Conservation (phyloP, 306 rosid genomes). For the Cicer chorassanicum region DNA sequence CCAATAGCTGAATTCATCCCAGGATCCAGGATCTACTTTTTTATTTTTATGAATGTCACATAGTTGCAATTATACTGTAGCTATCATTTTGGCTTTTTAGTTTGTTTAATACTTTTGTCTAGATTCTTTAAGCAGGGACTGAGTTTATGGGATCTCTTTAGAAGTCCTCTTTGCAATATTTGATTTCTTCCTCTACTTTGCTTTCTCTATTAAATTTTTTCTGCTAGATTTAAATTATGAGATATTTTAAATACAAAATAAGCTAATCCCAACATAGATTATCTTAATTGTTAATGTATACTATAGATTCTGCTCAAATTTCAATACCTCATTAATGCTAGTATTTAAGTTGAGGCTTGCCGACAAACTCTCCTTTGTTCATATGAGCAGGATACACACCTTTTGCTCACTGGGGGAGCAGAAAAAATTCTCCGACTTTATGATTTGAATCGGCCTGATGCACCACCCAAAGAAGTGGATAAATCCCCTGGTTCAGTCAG, state of each 20-base stretch:
- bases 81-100: not conserved
- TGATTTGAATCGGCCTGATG: conserved; percentile 95
- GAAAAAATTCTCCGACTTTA: conserved; percentile 92
- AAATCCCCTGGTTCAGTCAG: conserved; percentile 95
- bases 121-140: not conserved
- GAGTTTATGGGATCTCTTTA: not conserved
- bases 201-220: conserved; percentile 4
- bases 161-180: conserved; percentile 14
- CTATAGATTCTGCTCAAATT: conserved; percentile 24
- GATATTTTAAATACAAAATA: not conserved
- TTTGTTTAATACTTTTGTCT: conserved; percentile 1
- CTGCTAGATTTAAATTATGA: not conserved
- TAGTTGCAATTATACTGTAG: not conserved
- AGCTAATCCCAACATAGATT: not conserved
- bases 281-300: not conserved
- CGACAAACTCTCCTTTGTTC: not conserved
- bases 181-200: not conserved
- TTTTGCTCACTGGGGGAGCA: conserved; percentile 88
- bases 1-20: conserved; percentile 11
- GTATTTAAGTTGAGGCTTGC: conserved; percentile 1
- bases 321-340: conserved; percentile 16
- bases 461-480: conserved; percentile 91
- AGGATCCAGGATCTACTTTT: not conserved
- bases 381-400: conserved; percentile 73
- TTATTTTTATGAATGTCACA: not conserved